These are phyloP conservation scores for Fusarium goolgardi DNA, from an alignment of 2,329 filamentous ascomycete genomes.

Conservation along the genomic window DNA sequence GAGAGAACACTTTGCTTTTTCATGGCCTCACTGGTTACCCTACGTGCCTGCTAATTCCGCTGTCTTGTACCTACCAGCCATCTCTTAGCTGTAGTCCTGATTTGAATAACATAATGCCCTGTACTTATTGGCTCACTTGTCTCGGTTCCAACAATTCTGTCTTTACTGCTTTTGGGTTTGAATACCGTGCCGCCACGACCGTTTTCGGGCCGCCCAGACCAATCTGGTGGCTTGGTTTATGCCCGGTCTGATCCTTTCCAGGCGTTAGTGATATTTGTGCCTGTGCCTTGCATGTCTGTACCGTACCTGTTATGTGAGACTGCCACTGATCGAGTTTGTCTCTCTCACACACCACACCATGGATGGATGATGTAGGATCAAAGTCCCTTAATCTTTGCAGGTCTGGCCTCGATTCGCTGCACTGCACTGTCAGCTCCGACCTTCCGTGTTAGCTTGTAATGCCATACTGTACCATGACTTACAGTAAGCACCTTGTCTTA, in stretches of 20 bases:
- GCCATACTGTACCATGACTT: not conserved
- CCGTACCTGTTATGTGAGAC: not conserved
- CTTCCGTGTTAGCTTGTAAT: slow-evolving; percentile 9
- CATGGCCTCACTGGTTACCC: not conserved
- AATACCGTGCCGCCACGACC: slow-evolving; percentile 14
- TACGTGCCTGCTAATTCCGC: not conserved
- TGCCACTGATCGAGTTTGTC: not conserved
- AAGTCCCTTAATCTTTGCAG: slow-evolving; percentile 8
- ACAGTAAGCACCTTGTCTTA: not conserved
- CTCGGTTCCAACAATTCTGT: not conserved
- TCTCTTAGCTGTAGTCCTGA: not conserved
- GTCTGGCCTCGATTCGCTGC: not conserved
- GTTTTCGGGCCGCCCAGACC: slow-evolving; percentile 10
- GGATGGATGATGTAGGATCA: not conserved
- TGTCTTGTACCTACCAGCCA: not conserved
- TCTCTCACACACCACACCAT: slow-evolving; percentile 11
- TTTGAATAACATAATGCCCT: not conserved
- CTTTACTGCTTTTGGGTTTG: slow-evolving; percentile 21
- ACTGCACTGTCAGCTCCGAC: slow-evolving; percentile 11
- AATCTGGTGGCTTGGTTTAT: not conserved
- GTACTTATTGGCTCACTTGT: slow-evolving; percentile 4
- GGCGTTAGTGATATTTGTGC: not conserved
- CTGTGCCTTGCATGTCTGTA: not conserved
- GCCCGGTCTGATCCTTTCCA: not conserved
- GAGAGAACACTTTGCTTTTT: slow-evolving; percentile 3